Evolutionary conservation across 345 rosid genomes (phyloP).

Genomic region (Bretschneidera sinensis): DNA sequence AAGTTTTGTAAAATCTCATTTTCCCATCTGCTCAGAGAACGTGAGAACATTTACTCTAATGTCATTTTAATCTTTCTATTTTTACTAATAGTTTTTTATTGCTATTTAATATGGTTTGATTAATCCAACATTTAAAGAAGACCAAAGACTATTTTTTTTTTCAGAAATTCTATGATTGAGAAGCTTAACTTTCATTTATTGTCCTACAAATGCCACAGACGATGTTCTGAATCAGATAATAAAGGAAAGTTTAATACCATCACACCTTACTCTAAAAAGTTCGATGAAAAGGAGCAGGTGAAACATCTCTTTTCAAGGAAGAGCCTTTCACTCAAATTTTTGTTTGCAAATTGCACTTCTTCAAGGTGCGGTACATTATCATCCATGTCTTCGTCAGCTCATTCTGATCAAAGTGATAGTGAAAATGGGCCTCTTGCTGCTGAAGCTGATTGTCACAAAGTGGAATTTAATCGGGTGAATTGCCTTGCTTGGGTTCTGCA

Average conservation of each 20-base stretch:
- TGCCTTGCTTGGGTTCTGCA: constrained; percentile 61
- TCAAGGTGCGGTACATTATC: constrained; percentile 26
- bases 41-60: neutral
- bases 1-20: too few relatives aligned
- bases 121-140: too few relatives aligned
- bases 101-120: neutral
- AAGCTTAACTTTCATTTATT: constrained; percentile 4
- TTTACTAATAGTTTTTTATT: too few relatives aligned
- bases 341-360: constrained; percentile 14
- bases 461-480: constrained; percentile 44
- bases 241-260: constrained; percentile 17
- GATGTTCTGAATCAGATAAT: constrained; percentile 23
- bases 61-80: neutral
- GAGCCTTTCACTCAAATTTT: constrained; percentile 13
- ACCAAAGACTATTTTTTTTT: too few relatives aligned
- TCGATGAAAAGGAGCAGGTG: constrained; percentile 22
- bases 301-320: constrained; percentile 16
- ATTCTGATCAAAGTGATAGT: constrained; percentile 19
- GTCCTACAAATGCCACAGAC: constrained; percentile 30
- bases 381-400: constrained; percentile 22
- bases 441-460: constrained; percentile 15
- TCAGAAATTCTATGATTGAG: neutral
- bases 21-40: neutral
- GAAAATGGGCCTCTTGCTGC: constrained; percentile 23
- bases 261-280: constrained; percentile 19